Evolutionary conservation across 805 yeast species (phyloP).

Genomic region (Saccharomycopsis fodiens): DNA sequence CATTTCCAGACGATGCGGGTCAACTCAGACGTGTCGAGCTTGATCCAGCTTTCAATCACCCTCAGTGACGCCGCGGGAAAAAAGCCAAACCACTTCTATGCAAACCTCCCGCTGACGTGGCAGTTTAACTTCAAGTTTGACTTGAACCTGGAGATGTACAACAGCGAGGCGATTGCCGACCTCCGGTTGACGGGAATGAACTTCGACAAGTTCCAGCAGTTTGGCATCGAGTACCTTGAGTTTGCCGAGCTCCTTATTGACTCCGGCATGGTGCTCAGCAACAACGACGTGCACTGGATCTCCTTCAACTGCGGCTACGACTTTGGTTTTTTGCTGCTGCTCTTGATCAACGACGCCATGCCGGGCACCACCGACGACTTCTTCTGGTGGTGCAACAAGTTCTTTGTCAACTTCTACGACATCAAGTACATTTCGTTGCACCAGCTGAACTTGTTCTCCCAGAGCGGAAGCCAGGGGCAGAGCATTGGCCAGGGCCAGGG

Average conservation of each 20-base stretch:
- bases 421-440: conserved; percentile 46
- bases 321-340: conserved; percentile 77
- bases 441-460: conserved; percentile 28
- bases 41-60: conserved; percentile 81
- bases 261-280: conserved; percentile 74
- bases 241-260: conserved; percentile 82
- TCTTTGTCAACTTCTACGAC: conserved; percentile 80
- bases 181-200: conserved; percentile 78
- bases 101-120: conserved; percentile 71
- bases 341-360: conserved; percentile 66
- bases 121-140: conserved; percentile 90
- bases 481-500: not conserved
- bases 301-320: conserved; percentile 94
- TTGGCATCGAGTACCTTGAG: conserved; percentile 71
- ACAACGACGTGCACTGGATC: conserved; percentile 67
- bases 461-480: not conserved
- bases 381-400: conserved; percentile 57
- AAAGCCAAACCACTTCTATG: conserved; percentile 43
- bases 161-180: conserved; percentile 75
- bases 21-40: conserved; percentile 78
- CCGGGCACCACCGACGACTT: conserved; percentile 80
- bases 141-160: conserved; percentile 71
- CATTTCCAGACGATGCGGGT: conserved; percentile 93
- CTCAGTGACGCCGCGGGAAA: conserved; percentile 62
- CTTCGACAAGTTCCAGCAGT: conserved; percentile 61